A percentile compares a stretch with the other conserved stretches of the same genome.
phyloP scores from a whole-genome alignment of 129 eudicot species.

The Dittrichia graveolens region DNA sequence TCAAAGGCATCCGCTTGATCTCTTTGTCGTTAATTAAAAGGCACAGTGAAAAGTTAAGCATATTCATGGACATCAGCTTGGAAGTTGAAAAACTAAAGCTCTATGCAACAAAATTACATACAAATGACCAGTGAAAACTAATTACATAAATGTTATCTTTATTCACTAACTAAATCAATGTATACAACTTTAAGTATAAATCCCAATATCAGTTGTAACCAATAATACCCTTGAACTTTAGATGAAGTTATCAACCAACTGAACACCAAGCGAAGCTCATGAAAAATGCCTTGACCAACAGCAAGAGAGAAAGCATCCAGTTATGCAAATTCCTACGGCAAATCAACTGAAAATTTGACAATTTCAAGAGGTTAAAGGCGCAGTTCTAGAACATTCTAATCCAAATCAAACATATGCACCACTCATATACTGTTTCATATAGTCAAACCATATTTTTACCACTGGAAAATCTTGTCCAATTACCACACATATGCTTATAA shows the following conservation, averaged over 20 bases:
- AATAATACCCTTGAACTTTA: constrained; percentile 25
- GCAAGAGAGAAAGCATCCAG: constrained; percentile 25
- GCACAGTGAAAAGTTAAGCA: background rate
- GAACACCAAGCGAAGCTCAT: constrained; percentile 23
- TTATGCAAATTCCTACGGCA: constrained; percentile 24
- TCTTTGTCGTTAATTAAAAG: too few species aligned
- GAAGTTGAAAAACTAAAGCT: constrained; percentile 19
- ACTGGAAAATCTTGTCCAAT: too few species aligned
- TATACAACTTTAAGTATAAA: background rate
- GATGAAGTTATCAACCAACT: constrained; percentile 28
- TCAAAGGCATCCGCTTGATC: background rate
- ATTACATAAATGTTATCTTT: constrained; percentile 10
- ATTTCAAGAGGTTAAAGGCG: constrained; percentile 28
- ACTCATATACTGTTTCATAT: background rate
- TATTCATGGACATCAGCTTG: background rate
- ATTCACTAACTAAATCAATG: background rate
- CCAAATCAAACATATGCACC: constrained; percentile 22
- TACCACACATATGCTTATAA: too few species aligned
- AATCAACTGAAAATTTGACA: constrained; percentile 35
- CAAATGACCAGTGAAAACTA: constrained; percentile 11
- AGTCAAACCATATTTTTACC: background rate
- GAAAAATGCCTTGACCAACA: constrained; percentile 21
- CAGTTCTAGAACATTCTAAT: constrained; percentile 15
- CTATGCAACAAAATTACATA: constrained; percentile 22
- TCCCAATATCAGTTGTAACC: constrained; percentile 13